Evolutionary conservation across 2,329 filamentous ascomycete genomes (phyloP), one percentile per base, ranked within the genome.

Genomic region (Neonectria punicea): DNA sequence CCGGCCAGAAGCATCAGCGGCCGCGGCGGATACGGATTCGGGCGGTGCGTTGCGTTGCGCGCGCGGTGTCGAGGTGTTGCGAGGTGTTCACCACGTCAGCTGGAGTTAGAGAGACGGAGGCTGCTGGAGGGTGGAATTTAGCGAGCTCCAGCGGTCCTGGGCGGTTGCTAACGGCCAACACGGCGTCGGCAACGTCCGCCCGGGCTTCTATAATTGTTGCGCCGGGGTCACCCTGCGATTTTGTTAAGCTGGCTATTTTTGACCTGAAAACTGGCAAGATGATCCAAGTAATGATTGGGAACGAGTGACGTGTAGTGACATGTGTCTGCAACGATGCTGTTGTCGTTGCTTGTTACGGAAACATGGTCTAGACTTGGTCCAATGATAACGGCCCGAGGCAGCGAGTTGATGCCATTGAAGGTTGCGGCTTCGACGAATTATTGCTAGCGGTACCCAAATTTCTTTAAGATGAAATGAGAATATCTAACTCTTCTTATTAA

Each of bases 11-110:
- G 68, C 73, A 74, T 76, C 69, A 70, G 66, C 61, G 67, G 62
- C 63, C 62, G 65, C 63, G 63, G 68, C 66, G 58, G 47, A 60
- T 43, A 30, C 57, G 59, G 69, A 63, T 54, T 66, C 36, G 30
- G 53, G 58, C 53, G 63, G 60, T 59, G 57, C 22, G 64, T 68
- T 69, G 63, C 65, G 67, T 51, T 67, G 67, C 59, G 60, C 59
- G 58, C 55, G 62, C 41, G 66, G 62, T 59, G 65, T 54, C 67
- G 59, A 66, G 59, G 46, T 55, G 53, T 28, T 51, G 61, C 57
- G 46, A 41, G 63, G 59, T 70, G 64, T 65, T 18, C 68, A 72
- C 67, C 71, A 72, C 70, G 73, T 75, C 71, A 73, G 73, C 73
- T 61, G 44, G 44, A 61, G 36, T 47, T 56, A 56, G 50, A 53